Evolutionary conservation across 176 grass and related monocot genomes (phyloP).

Genomic region (Phragmites australis): DNA sequence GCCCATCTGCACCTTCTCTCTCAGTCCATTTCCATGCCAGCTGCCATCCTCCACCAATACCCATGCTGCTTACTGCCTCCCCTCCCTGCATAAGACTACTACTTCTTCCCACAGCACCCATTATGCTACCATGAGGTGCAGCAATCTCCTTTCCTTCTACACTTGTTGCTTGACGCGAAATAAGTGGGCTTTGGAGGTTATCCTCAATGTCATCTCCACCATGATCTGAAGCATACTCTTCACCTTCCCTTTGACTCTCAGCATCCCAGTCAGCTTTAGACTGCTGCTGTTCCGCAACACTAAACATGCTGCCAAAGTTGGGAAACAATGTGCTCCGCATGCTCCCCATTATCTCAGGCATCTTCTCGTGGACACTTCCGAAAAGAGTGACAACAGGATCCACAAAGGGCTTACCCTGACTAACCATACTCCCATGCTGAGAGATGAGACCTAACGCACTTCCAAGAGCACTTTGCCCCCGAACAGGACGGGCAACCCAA

Average conservation of each 20-base stretch:
- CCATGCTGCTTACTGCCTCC: slow-evolving; percentile 81
- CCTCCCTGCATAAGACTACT: slow-evolving; percentile 59
- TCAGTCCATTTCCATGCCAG: slow-evolving; percentile 98
- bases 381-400: slow-evolving; percentile 92
- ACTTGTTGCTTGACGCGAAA: slow-evolving; percentile 86
- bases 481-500: slow-evolving; percentile 80
- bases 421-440: slow-evolving; percentile 62
- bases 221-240: slow-evolving; percentile 70
- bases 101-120: slow-evolving; percentile 52
- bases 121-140: slow-evolving; percentile 56
- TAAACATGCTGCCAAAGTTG: slow-evolving; percentile 99
- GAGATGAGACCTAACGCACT: slow-evolving; percentile 69
- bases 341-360: slow-evolving; percentile 84
- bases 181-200: slow-evolving; percentile 76
- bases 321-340: slow-evolving; percentile 93
- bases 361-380: slow-evolving; percentile 86
- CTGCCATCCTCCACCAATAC: slow-evolving; percentile 98
- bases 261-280: slow-evolving; percentile 78
- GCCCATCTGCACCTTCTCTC: slow-evolving; percentile 68
- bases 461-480: slow-evolving; percentile 70
- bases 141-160: slow-evolving; percentile 86
- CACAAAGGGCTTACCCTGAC: slow-evolving; percentile 66
- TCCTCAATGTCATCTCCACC: slow-evolving; percentile 79
- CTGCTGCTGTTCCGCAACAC: slow-evolving; percentile 73
- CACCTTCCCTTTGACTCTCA: slow-evolving; percentile 74